Evolutionary conservation across 306 rosid species (phyloP).

Genomic region (Gastrolobium villosum): DNA sequence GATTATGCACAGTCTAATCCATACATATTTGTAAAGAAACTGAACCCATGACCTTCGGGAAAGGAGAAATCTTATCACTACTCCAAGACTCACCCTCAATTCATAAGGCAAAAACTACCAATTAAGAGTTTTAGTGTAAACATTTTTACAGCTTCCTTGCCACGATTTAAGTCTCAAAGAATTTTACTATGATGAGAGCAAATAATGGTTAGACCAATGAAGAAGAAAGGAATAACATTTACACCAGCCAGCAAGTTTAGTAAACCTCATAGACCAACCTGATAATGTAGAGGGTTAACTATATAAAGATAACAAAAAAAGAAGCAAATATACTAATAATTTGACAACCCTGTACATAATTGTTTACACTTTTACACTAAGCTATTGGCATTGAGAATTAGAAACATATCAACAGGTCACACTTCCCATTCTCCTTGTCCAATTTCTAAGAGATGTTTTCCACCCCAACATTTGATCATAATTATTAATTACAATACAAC

Average conservation of each 20-base stretch:
- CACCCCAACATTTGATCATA: neutral
- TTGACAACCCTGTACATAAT: neutral
- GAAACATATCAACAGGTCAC: neutral
- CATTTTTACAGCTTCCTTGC: conserved; percentile 1
- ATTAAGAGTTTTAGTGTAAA: conserved; percentile 14
- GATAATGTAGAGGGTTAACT: neutral
- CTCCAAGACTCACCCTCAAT: no score
- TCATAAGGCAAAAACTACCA: conserved; percentile 1
- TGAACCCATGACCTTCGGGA: no score
- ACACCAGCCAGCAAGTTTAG: conserved; percentile 27
- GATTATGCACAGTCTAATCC: no score
- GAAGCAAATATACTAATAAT: neutral
- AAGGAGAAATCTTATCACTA: no score
- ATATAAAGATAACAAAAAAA: neutral
- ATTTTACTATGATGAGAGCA: conserved; percentile 8
- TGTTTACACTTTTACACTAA: conserved; percentile 1
- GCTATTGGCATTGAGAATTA: conserved; percentile 7
- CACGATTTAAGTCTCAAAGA: conserved; percentile 5
- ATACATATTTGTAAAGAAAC: no score
- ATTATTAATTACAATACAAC: neutral
- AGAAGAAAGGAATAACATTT: conserved; percentile 2
- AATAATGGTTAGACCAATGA: conserved; percentile 21
- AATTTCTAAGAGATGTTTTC: neutral
- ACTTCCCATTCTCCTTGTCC: neutral
- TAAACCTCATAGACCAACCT: conserved; percentile 29